Base-by-base conservation (phyloP, 352 stramenopile species). In the Globisporangium sylvaticum region DNA sequence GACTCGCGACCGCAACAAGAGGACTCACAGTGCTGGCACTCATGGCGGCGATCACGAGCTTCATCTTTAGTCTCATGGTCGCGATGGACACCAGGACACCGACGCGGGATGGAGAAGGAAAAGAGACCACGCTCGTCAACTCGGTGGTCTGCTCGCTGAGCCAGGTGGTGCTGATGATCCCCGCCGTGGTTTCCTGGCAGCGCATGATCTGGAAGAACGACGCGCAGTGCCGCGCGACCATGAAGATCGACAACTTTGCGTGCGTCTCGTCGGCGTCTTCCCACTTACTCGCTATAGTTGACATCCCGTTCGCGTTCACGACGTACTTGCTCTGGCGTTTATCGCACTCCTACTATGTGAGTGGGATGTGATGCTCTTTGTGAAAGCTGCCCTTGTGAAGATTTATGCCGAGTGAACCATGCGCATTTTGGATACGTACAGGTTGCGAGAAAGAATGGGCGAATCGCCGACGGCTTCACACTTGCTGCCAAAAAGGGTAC, bases 41-140 rank as follows among this genome's bases (percentile, higher is more conserved):
- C 20, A 66, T 91, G 55, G 74, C 78, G 25, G 74, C 81, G 25
- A 83, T 84, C 32, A 44, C 77, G n/a, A 87, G 81, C 58, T 86
- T 91, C 62, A 54, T 78, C 24, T 64, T 87, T 15, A 81, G 81
- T 54, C 56, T 77, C 9, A 88, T 91, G 80, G 74, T 75, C 10
- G 64, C 77, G 25, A 66, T 88, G 10, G 62, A 76, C 8, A 74
- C 88, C 62, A 90, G 86, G 60, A 91, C 81, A 4, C 86, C 84
- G 15, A 90, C 84, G 25, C 92, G 86, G 86, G 70, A 92, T 52
- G 84, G 86, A 1, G 83, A 88, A 46, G 86, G 84, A 20, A 77
- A 70, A n/a, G 68, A 84, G 62, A 78, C 81, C 22, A 88, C 86
- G 39, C 71, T 94, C 18, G 72, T 82, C 12, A 68, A 68, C n/a